Evolutionary conservation across 2,329 filamentous ascomycete species (phyloP).

Genomic region (Trichoderma koningii): DNA sequence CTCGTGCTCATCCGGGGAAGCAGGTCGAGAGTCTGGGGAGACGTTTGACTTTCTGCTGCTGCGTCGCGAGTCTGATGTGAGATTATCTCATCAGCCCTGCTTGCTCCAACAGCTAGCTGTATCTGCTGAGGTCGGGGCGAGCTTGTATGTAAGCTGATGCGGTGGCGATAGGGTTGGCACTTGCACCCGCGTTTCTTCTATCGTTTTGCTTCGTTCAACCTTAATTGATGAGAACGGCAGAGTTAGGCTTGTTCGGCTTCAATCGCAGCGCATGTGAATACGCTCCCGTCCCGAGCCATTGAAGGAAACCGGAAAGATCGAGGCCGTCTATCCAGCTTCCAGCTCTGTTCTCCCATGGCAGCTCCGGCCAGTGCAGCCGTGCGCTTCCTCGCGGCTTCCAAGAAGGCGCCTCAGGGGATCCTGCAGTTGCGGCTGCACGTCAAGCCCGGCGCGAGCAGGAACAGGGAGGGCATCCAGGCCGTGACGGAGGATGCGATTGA

Average conservation of each 20-base stretch:
- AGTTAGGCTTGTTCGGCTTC: not conserved
- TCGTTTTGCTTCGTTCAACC: not conserved
- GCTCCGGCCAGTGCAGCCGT: constrained; percentile 43
- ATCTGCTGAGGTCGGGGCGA: not conserved
- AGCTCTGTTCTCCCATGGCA: constrained; percentile 32
- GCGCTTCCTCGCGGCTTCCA: constrained; percentile 50
- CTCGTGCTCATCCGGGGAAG: not conserved
- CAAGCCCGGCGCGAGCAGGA: constrained; percentile 64
- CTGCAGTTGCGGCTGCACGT: constrained; percentile 67
- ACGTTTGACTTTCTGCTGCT: constrained; percentile 14
- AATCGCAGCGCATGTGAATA: constrained; percentile 5
- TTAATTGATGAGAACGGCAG: constrained; percentile 6
- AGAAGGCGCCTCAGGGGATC: constrained; percentile 48
- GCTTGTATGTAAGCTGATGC: not conserved
- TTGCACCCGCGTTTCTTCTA: not conserved
- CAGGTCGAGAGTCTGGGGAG: constrained; percentile 2
- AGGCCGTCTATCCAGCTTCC: too few relatives aligned
- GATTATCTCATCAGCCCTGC: constrained; percentile 23
- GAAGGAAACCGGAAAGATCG: too few relatives aligned
- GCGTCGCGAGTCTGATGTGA: constrained; percentile 19
- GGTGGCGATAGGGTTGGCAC: constrained; percentile 16
- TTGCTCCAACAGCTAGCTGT: not conserved
- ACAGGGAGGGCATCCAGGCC: constrained; percentile 60
- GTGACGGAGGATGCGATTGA: constrained; percentile 61
- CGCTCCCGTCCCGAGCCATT: constrained; percentile 26